phyloP scores from a whole-genome alignment of 176 grass and related monocot species.

The Carex parvula region DNA sequence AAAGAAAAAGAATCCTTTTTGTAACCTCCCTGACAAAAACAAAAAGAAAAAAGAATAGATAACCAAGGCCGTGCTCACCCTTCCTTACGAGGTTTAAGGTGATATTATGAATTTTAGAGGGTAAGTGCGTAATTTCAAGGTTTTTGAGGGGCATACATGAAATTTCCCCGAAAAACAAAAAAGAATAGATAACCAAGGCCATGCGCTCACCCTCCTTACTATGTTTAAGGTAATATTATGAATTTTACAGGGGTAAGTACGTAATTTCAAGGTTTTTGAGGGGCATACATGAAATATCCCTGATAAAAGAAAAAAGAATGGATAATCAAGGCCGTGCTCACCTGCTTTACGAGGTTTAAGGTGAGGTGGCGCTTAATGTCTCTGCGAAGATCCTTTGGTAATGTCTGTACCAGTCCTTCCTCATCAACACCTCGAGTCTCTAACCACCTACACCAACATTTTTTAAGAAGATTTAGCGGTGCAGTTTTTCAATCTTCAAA shows the following conservation, averaged over 20 bases:
- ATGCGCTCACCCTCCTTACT: no score
- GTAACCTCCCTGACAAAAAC: not conserved
- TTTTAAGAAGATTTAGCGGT: not conserved
- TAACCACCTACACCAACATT: constrained; percentile 44
- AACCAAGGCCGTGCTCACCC: no score
- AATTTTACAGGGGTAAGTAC: no score
- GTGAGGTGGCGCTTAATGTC: constrained; percentile 97
- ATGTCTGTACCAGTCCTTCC: constrained; percentile 89
- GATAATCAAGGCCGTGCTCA: constrained; percentile 8
- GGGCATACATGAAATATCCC: no score
- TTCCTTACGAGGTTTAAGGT: no score
- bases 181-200: no score
- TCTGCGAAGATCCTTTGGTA: constrained; percentile 91
- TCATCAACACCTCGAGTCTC: constrained; percentile 94
- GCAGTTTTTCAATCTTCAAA: not conserved
- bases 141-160: no score
- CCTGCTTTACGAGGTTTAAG: constrained; percentile 83
- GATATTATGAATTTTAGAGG: no score
- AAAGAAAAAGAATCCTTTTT: not conserved
- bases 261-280: no score
- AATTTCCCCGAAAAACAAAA: no score
- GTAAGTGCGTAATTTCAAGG: no score
- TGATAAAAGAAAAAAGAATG: not conserved
- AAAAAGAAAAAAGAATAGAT: not conserved
- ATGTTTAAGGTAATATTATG: no score